A percentile compares a stretch with the other conserved stretches of the same genome.
Conservation (phyloP, 2,329 filamentous ascomycete species). For the Fusarium devonianum region DNA sequence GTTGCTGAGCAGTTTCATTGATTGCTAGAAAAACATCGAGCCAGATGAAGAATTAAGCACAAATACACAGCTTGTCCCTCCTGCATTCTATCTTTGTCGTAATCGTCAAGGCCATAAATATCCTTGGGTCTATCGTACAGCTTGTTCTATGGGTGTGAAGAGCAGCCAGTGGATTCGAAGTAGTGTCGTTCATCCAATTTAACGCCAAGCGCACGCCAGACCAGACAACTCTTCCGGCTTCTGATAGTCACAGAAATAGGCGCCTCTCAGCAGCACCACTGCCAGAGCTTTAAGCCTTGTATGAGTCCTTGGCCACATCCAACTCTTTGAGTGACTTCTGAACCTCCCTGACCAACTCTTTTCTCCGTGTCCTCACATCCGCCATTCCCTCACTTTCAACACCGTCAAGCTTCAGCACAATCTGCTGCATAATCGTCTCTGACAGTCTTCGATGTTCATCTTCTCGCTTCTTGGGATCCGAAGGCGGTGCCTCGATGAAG, state of each 20-base stretch:
- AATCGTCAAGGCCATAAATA: constrained; percentile 31
- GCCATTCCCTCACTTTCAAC: constrained; percentile 76
- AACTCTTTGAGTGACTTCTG: constrained; percentile 71
- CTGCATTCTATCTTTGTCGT: constrained; percentile 38
- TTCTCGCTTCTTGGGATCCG: constrained; percentile 69
- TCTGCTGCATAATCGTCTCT: constrained; percentile 78
- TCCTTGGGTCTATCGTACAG: constrained; percentile 42
- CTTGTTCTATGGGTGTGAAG: constrained; percentile 38
- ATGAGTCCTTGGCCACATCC: constrained; percentile 56
- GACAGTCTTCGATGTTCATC: constrained; percentile 79
- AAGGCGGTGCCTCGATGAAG: constrained; percentile 69
- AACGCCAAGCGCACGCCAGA: constrained; percentile 35
- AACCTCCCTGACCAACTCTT: constrained; percentile 75
- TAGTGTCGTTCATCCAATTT: constrained; percentile 26
- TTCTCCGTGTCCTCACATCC: constrained; percentile 70
- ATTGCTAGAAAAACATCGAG: too few species aligned
- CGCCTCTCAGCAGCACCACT: constrained; percentile 4
- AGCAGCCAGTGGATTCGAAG: constrained; percentile 29
- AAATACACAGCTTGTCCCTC: constrained; percentile 25
- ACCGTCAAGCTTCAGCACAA: constrained; percentile 78
- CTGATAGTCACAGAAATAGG: constrained; percentile 9
- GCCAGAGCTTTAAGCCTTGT: constrained; percentile 3
- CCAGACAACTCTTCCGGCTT: constrained; percentile 26
- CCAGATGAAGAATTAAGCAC: constrained; percentile 8
- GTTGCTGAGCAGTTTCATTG: too few species aligned